phyloP scores from a whole-genome alignment of 345 rosid species.

The Eucalyptus tenuipes region DNA sequence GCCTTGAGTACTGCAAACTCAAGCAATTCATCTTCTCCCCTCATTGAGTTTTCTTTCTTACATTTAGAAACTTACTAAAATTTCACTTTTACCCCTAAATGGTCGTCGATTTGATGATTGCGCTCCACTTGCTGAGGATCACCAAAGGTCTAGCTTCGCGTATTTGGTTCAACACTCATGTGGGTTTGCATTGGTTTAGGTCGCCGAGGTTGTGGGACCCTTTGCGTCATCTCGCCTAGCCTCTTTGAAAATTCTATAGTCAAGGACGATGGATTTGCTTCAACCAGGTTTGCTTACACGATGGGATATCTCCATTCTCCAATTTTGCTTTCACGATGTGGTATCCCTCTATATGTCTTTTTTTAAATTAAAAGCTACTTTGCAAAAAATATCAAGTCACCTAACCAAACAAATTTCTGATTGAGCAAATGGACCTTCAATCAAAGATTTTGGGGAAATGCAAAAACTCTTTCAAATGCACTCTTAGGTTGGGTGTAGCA shows the following conservation, averaged over 20 bases:
- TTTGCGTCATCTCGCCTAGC: neutral
- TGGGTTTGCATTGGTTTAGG: neutral
- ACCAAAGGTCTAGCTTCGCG: neutral
- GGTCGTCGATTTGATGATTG: neutral
- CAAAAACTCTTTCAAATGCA: neutral
- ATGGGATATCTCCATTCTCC: neutral
- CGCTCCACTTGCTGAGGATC: rapidly evolving
- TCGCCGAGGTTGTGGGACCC: rapidly evolving
- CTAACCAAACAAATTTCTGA: neutral
- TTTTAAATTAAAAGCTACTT: neutral
- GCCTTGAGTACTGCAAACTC: too few relatives aligned
- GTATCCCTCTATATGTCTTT: neutral
- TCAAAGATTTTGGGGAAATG: neutral
- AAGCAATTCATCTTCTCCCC: too few relatives aligned
- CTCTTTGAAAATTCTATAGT: neutral
- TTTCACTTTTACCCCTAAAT: neutral
- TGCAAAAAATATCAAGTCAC: neutral
- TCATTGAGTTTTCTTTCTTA: too few relatives aligned
- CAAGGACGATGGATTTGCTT: neutral
- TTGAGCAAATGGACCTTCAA: neutral
- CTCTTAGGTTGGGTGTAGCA: too few relatives aligned
- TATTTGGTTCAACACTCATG: neutral
- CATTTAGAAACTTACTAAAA: neutral
- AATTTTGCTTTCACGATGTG: neutral
- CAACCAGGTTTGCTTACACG: neutral